A percentile compares a stretch with the other conserved stretches of the same genome.
phyloP scores from a whole-genome alignment of 2,329 filamentous ascomycete genomes.

The Xylariaceae sp. region DNA sequence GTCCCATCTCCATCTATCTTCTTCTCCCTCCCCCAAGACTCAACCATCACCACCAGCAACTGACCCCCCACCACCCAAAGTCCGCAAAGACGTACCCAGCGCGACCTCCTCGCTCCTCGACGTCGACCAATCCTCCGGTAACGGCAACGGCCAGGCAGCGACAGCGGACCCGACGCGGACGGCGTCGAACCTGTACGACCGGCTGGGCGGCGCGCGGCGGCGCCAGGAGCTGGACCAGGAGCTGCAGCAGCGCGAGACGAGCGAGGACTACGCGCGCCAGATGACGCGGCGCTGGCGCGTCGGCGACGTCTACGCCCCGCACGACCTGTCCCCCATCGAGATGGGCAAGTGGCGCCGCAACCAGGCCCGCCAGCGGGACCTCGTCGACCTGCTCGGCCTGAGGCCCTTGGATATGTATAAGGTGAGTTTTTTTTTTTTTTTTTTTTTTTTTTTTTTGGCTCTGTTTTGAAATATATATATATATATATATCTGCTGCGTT shows the following conservation, averaged over 20 bases:
- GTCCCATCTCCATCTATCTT: conserved; percentile 3
- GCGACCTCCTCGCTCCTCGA: conserved; percentile 28
- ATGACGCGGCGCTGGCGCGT: conserved; percentile 70
- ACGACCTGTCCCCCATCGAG: conserved; percentile 79
- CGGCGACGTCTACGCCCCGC: conserved; percentile 89
- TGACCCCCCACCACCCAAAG: conserved; percentile 8
- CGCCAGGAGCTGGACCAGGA: conserved; percentile 40
- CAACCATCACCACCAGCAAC: neutral
- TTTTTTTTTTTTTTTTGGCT: neutral
- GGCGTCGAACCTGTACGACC: conserved; percentile 21
- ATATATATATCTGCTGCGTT: no score
- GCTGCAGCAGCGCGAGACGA: conserved; percentile 44
- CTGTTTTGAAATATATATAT: no score
- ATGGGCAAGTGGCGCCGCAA: conserved; percentile 76
- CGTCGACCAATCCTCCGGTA: conserved; percentile 20
- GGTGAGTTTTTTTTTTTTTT: conserved; percentile 56
- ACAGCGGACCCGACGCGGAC: conserved; percentile 14
- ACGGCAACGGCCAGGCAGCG: neutral
- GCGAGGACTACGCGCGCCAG: conserved; percentile 61
- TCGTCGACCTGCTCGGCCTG: conserved; percentile 77
- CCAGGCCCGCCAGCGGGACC: conserved; percentile 62
- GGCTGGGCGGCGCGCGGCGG: conserved; percentile 2
- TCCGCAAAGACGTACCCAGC: conserved; percentile 22
- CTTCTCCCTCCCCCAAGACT: neutral
- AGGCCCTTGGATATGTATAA: conserved; percentile 86